Conservation (phyloP, 148 eudicot genomes). For the Dianthus caryophyllus region DNA sequence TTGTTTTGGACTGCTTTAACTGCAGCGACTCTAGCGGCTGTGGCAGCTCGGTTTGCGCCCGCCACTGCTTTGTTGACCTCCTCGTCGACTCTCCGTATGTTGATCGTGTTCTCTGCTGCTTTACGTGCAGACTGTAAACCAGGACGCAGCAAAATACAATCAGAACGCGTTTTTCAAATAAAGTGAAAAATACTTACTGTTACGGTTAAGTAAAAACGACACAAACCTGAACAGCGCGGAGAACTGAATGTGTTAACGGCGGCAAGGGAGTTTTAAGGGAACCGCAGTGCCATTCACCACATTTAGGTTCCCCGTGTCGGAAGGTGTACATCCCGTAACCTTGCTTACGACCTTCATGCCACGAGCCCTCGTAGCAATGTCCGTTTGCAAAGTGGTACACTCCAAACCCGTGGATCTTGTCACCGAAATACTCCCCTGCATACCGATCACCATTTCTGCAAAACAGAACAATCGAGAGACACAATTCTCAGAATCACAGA, state of each 20-base stretch:
- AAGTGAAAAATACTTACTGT: no score
- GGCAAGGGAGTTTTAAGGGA: constrained; percentile 52
- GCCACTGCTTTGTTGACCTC: constrained; percentile 68
- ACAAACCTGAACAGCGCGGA: constrained; percentile 73
- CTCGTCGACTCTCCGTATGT: constrained; percentile 58
- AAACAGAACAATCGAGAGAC: no score
- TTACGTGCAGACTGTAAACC: constrained; percentile 62
- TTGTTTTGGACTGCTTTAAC: constrained; percentile 83
- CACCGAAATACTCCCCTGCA: constrained; percentile 94
- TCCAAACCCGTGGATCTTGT: constrained; percentile 88
- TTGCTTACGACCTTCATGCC: constrained; percentile 95
- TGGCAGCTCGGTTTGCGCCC: constrained; percentile 87
- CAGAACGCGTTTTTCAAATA: not conserved
- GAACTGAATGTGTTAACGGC: constrained; percentile 53
- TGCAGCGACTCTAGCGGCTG: constrained; percentile 89
- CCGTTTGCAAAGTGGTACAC: constrained; percentile 90
- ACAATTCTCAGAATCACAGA: not conserved
- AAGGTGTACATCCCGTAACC: constrained; percentile 91
- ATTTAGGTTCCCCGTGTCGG: constrained; percentile 59
- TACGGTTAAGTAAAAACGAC: no score
- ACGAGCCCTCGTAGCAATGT: constrained; percentile 83
- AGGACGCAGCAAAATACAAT: not conserved
- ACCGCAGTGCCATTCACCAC: constrained; percentile 84
- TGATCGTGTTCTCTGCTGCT: constrained; percentile 68
- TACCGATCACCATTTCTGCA: constrained; percentile 85